Conservation (phyloP, 768 basidiomycete genomes). For the Nidularia sp. region DNA sequence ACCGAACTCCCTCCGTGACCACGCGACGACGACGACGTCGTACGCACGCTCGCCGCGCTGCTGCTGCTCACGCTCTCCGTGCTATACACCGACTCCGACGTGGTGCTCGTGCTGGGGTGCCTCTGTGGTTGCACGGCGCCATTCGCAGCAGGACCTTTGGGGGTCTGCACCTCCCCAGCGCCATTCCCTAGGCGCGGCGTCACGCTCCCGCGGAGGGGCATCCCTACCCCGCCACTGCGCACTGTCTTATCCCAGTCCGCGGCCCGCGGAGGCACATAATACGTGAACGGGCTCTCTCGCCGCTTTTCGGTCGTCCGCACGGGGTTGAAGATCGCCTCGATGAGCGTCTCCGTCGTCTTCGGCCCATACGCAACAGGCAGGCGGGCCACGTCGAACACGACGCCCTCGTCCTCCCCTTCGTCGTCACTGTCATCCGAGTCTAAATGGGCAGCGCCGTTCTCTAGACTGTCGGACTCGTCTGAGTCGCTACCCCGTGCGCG, state of each 20-base stretch:
- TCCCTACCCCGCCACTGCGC: too few species aligned
- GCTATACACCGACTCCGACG: too few species aligned
- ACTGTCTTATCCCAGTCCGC: not conserved
- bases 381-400: conserved; percentile 31
- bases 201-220: too few species aligned
- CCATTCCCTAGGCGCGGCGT: too few species aligned
- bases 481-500: not conserved
- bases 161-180: too few species aligned
- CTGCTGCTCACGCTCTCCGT: too few species aligned
- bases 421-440: conserved; percentile 8
- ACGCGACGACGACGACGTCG: too few species aligned
- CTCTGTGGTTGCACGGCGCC: too few species aligned
- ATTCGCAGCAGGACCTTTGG: too few species aligned
- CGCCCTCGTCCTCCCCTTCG: conserved; percentile 1
- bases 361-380: conserved; percentile 55
- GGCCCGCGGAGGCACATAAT: not conserved
- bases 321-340: conserved; percentile 81
- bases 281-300: conserved; percentile 2
- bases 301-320: conserved; percentile 17
- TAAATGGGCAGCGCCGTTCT: conserved; percentile 4
- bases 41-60: too few species aligned
- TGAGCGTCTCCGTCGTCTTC: conserved; percentile 66
- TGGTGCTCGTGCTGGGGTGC: too few species aligned
- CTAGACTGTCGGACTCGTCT: not conserved
- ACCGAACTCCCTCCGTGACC: too few species aligned